Base-by-base conservation (phyloP, 179 eudicot genomes). In the Actinidia arguta region DNA sequence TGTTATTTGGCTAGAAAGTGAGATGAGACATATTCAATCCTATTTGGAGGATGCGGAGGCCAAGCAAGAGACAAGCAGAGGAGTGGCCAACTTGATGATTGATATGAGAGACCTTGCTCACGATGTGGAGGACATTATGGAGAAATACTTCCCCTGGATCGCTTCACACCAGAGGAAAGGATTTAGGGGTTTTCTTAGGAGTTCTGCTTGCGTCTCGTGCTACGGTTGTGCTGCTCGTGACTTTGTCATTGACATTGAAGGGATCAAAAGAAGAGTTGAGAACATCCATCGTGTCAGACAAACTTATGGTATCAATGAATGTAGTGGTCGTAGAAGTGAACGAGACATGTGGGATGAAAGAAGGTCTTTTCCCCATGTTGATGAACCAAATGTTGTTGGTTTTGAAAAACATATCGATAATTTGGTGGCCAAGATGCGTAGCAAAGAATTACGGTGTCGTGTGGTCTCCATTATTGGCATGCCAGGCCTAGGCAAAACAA, bases 11-110 rank as follows among this genome's bases (percentile, higher is more conserved):
- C 46, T 83, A 0, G 47, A 62, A 62, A 5, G 10, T 1, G 61
- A 79, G 68, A 31, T 85, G 77, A 69, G 81, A 18, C 13, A 0
- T 22, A 47, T 85, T 6, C 78, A 51, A 11, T 44, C 83, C 17
- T 85, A 24, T 50, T 71, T 85, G 24, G n/a, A 61, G 27, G 85
- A 85, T 70, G 78, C 67, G 3, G 85, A 82, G 12, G 42, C 48
- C 24, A 80, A 25, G 54, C 77, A 68, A 48, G 51, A 0, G 0
- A 16, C 13, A 61, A 27, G 42, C 47, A 3, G 48, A 11, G 17
- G n/a, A 24, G 42, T 67, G 39, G 39, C 78, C 9, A 67, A 22
- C 67, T 75, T 72, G 46, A 61, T 80, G 3, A 51, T n/a, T 3
- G 68, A 58, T 1, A 80, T 82, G 1, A 12, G 51, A 68, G 78